Base-by-base conservation (phyloP, 2,329 filamentous ascomycete genomes). In the Colletotrichum limetticola region DNA sequence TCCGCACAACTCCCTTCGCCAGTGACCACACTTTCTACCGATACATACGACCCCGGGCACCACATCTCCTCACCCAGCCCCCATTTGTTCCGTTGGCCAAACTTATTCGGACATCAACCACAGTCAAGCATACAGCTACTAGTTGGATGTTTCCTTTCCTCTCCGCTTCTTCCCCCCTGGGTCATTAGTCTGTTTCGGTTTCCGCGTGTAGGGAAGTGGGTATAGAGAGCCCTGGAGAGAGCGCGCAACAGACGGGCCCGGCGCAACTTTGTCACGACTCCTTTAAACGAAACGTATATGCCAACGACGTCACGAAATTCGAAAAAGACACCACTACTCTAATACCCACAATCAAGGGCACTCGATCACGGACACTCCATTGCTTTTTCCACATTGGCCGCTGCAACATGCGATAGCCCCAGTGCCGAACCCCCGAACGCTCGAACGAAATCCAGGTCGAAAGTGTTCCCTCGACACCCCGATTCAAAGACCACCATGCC, bases 401-500 rank as follows among this genome's bases (percentile, higher is more conserved):
- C 49, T 49, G 66, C 71, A 73, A 61, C 46, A 73, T 73, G 71
- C 71, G 46, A 73, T 73, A 73, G 71, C 46, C 67, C 61, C 30
- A 56, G 67, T 24, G 14, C 32, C 66, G n/a, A 14, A 28, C 35
- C 26, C 6, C 59, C 32, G 12, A 53, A 70, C 57, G 66, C 49
- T 58, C 16, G 61, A 73, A 62, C 66, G 24, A 66, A 60, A 53
- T 6, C 46, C 37, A 52, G 58, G 53, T 64, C n/a, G 69, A 73
- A 66, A 52, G 30, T 71, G 71, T 60, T 49, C 53, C 32, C 30
- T 56, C 70, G 46, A 35, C 46, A 26, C 32, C 30, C 32, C 32
- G 32, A 35, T 12, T 12, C 32, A 35, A 5, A 12, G 0, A 35
- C 4, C 32, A 52, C 61, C 63, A 71, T 74, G 81, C 83, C 76